Conservation (phyloP, 352 stramenopile species). For the Phytophthora citricola region DNA sequence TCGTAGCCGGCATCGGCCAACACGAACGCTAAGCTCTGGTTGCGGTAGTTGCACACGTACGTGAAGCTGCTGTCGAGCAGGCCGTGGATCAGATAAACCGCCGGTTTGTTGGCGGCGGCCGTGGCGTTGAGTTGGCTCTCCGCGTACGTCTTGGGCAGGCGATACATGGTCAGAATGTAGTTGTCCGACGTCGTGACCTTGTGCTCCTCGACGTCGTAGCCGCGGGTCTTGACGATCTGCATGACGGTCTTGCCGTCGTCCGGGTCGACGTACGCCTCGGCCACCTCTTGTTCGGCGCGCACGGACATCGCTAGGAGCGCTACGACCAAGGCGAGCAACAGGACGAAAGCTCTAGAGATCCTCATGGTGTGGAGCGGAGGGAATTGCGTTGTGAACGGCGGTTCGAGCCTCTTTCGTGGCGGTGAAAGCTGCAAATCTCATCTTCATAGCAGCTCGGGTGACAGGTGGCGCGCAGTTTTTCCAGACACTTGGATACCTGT, state of each 20-base stretch:
- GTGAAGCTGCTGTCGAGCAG: constrained; percentile 72
- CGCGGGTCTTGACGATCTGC: constrained; percentile 53
- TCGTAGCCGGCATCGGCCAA: constrained; percentile 68
- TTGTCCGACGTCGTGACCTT: constrained; percentile 60
- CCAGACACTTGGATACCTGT: constrained; percentile 29
- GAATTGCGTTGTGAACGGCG: constrained; percentile 30
- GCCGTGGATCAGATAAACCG: constrained; percentile 68
- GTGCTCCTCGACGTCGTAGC: constrained; percentile 65
- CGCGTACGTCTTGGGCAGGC: constrained; percentile 58
- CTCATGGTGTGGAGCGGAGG: constrained; percentile 15
- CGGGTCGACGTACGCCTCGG: constrained; percentile 43
- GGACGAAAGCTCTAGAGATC: constrained; percentile 13
- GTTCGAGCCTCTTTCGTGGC: constrained; percentile 17
- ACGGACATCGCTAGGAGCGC: constrained; percentile 12
- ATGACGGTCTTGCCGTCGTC: constrained; percentile 56
- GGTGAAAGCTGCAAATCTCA: constrained; percentile 26
- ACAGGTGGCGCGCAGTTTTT: constrained; percentile 33
- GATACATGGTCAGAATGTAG: constrained; percentile 77
- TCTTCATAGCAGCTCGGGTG: constrained; percentile 1
- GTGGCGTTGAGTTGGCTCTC: constrained; percentile 46
- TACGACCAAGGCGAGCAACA: constrained; percentile 17
- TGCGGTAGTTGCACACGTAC: constrained; percentile 66
- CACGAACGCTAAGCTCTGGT: constrained; percentile 65
- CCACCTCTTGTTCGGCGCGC: constrained; percentile 17
- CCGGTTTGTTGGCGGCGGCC: constrained; percentile 49